Evolutionary conservation across 140 eudicot genomes (phyloP), one percentile per base, ranked within the genome.

Genomic region (Bidens hawaiensis): DNA sequence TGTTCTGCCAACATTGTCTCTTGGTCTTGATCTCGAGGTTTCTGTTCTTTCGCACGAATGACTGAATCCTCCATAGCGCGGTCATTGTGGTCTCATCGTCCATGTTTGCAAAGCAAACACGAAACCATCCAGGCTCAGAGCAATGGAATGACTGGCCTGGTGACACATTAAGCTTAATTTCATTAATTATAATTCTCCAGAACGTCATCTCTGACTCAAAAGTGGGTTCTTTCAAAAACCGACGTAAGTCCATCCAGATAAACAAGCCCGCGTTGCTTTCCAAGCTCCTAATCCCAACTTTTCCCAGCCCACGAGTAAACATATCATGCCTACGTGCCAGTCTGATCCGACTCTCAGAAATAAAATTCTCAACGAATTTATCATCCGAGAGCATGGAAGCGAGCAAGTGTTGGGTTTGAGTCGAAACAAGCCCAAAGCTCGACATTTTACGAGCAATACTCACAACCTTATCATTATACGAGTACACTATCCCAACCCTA

Each of bases 71-170:
- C 15, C 75, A 68, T 54, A 89, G 42, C 1, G 95, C 95, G 36
- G 73, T 74, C 58, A 34, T 60, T 65, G 80, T 57, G 0, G 93
- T 86, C 54, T 83, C 85, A 21, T 83, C 93, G 8, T 83, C 89
- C 95, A 89, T 89, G 14, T 89, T 89, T 33, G 95, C 97, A 52
- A 83, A 83, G 57, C 97, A 89, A n/a, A 89, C 95, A 24, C 97
- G 76, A 21, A 86, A 89, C 97, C 97, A 89, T 5, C 97, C 97
- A 0, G 95, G 79, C 69, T 89, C 95, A 0, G 87, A 71, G 79
- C 97, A 89, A 62, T 89, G 93, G 30, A 89, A 89, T 2, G 94
- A 83, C 0, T 81, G 82, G 1, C 97, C 95, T 0, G 89, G 95
- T 1, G 96, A 88, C 0, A 88, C 94, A 13, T 88, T 88, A 18